A percentile compares a stretch with the other conserved stretches of the same genome.
phyloP scores from a whole-genome alignment of 2,329 filamentous ascomycete species.

The Pestalotiopsis sp. region DNA sequence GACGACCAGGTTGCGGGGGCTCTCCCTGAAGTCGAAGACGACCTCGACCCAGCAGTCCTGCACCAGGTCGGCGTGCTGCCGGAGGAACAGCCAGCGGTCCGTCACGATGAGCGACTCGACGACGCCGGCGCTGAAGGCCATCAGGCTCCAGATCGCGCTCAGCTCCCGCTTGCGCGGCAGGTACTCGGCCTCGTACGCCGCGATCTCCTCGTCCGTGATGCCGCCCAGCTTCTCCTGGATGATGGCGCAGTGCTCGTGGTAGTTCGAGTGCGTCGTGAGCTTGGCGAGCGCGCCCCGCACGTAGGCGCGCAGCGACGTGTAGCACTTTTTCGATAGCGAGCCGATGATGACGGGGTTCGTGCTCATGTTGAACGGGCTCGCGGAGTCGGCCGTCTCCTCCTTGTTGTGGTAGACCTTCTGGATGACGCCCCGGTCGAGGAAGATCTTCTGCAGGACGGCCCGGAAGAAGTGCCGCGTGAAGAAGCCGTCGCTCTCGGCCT shows the following conservation, averaged over 20 bases:
- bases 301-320: conserved; percentile 73
- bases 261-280: conserved; percentile 58
- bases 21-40: conserved; percentile 85
- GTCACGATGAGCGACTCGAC: conserved; percentile 88
- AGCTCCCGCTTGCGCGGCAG: conserved; percentile 72
- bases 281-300: conserved; percentile 80
- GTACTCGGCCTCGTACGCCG: conserved; percentile 67
- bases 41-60: conserved; percentile 85
- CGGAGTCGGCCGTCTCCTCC: conserved; percentile 20
- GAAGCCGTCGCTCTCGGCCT: conserved; percentile 77
- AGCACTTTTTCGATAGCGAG: conserved; percentile 77
- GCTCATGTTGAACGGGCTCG: conserved; percentile 52
- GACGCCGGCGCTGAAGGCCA: conserved; percentile 91
- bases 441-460: conserved; percentile 86
- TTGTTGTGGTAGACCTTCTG: conserved; percentile 51
- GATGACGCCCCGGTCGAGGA: conserved; percentile 81
- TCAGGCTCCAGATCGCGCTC: conserved; percentile 86
- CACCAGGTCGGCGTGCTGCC: conserved; percentile 71
- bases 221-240: conserved; percentile 65
- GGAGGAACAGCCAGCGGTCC: conserved; percentile 85
- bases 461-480: conserved; percentile 94
- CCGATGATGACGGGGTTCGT: conserved; percentile 86
- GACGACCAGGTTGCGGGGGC: conserved; percentile 88
- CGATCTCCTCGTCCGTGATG: conserved; percentile 75
- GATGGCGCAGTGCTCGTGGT: conserved; percentile 58